These are phyloP conservation scores for Ruellia speciosa DNA, from an alignment of 305 asterid genomes.

Conservation along the genomic window DNA sequence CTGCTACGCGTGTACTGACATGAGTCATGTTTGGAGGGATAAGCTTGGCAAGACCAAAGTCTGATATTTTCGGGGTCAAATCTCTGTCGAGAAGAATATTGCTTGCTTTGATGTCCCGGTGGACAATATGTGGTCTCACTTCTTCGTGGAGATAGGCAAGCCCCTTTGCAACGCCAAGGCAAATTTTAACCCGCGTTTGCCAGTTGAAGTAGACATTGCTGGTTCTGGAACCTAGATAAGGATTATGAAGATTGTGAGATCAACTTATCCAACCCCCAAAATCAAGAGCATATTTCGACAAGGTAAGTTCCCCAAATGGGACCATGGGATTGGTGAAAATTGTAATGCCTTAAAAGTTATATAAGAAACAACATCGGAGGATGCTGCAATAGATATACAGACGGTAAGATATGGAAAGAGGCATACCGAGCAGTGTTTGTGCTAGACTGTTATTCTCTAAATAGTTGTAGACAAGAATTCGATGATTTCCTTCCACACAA, in stretches of 20 bases:
- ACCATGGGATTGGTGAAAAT: neutral
- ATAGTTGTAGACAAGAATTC: conserved; percentile 84
- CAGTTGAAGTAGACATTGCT: conserved; percentile 48
- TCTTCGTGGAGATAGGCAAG: conserved; percentile 91
- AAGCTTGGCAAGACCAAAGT: conserved; percentile 93
- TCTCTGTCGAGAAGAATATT: conserved; percentile 81
- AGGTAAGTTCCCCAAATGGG: neutral
- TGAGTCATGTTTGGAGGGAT: conserved; percentile 77
- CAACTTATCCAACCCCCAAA: conserved; percentile 6
- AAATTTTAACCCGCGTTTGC: conserved; percentile 54
- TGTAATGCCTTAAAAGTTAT: neutral
- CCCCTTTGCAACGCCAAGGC: conserved; percentile 75
- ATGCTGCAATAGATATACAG: neutral
- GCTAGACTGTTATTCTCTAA: conserved; percentile 88
- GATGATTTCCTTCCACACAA: conserved; percentile 67
- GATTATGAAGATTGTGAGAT: conserved; percentile 8
- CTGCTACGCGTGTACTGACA: conserved; percentile 94
- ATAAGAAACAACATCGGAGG: neutral
- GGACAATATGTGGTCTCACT: conserved; percentile 74
- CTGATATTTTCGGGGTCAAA: conserved; percentile 78
- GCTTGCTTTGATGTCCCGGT: conserved; percentile 96
- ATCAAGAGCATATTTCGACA: neutral
- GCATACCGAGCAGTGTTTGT: conserved; percentile 71
- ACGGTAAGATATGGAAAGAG: neutral
- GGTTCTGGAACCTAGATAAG: conserved; percentile 41